Conservation (phyloP, 768 basidiomycete genomes). For the Rhizopogon rudus region DNA sequence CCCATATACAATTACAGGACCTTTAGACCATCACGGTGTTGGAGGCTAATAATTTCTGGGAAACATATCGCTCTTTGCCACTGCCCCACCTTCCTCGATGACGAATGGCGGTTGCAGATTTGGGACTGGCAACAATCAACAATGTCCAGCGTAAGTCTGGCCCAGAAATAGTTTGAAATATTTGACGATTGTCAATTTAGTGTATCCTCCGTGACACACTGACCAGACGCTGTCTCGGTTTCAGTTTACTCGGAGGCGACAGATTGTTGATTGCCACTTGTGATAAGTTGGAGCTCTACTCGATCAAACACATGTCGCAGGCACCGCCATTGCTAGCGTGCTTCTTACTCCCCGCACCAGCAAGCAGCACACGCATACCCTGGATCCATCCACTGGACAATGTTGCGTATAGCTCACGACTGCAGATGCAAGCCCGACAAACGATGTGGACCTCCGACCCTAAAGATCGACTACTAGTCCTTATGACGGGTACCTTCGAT, state of each 20-base stretch:
- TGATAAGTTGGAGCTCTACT: not conserved
- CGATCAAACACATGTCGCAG: not conserved
- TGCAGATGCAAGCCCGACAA: not conserved
- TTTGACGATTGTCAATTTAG: not conserved
- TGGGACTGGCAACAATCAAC: not conserved
- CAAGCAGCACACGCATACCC: not conserved
- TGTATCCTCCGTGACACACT: not conserved
- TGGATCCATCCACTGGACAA: not conserved
- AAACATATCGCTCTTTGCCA: not conserved
- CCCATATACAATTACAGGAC: no score
- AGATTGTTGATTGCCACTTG: not conserved
- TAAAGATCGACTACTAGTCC: not conserved
- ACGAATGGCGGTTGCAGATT: not conserved
- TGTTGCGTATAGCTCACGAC: not conserved
- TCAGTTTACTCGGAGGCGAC: not conserved
- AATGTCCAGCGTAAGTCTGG: not conserved
- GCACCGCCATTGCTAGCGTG: not conserved
- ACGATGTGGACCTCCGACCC: not conserved
- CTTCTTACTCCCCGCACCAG: not conserved
- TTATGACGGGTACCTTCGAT: not conserved
- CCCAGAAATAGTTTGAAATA: not conserved
- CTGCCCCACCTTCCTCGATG: not conserved
- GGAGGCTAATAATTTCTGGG: not conserved
- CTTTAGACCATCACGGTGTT: no score
- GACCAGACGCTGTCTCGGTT: not conserved